Percentiles rank a stretch among this genome's conserved stretches.
Conservation (phyloP, 345 rosid species). For the Eucalyptus virginea region DNA sequence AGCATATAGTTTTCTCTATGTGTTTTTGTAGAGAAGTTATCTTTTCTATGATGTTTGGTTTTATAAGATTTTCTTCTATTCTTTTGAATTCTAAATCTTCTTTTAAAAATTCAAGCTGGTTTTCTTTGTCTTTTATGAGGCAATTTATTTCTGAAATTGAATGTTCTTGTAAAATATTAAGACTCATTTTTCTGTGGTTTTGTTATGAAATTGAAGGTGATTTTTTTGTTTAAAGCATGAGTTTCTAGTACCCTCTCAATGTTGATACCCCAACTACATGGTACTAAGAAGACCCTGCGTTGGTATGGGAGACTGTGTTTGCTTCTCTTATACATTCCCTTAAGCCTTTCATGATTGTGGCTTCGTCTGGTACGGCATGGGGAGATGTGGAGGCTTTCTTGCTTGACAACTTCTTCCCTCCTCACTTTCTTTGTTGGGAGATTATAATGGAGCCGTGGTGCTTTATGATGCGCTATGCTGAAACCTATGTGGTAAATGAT, state of each 20-base stretch:
- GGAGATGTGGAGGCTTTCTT: slow-evolving; percentile 46
- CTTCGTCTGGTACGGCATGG: slow-evolving; percentile 57
- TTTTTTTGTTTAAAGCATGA: too few relatives aligned
- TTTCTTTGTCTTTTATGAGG: too few relatives aligned
- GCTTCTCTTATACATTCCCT: slow-evolving; percentile 49
- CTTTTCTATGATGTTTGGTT: too few relatives aligned
- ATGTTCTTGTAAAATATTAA: too few relatives aligned
- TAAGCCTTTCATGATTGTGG: slow-evolving; percentile 56
- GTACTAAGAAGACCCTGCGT: slow-evolving; percentile 34
- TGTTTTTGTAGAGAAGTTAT: too few relatives aligned
- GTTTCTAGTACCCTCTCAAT: slow-evolving; percentile 43
- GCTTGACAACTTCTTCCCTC: slow-evolving; percentile 68
- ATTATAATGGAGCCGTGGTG: slow-evolving; percentile 71
- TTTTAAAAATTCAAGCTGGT: too few relatives aligned
- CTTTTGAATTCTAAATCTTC: too few relatives aligned
- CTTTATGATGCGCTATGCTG: slow-evolving; percentile 62
- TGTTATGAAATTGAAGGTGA: too few relatives aligned
- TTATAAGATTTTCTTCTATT: too few relatives aligned
- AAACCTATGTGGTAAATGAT: slow-evolving; percentile 21
- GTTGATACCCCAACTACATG: slow-evolving; percentile 45
- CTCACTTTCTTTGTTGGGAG: slow-evolving; percentile 78
- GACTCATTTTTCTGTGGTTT: too few relatives aligned
- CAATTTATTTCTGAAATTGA: too few relatives aligned
- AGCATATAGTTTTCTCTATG: too few relatives aligned
- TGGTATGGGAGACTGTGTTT: slow-evolving; percentile 62